Conservation (phyloP, 2,329 filamentous ascomycete genomes). For the Ceratocystis cacaofunesta region DNA sequence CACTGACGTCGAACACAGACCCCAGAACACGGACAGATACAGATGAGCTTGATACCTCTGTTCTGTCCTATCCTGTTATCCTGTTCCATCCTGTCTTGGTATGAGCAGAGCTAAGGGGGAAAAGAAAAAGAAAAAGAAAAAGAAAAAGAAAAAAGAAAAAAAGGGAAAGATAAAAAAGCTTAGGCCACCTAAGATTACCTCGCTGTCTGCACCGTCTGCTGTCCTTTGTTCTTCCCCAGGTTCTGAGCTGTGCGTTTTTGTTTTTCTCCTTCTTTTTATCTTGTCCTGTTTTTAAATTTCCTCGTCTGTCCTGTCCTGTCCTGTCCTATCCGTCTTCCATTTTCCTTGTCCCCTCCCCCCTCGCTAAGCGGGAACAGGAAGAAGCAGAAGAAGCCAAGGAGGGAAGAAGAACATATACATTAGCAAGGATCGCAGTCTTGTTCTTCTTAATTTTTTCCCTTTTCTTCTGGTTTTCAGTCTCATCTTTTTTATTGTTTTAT, state of each 20-base stretch:
- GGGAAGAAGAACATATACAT: not conserved
- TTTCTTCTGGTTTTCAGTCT: not conserved
- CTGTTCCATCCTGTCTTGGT: not conserved
- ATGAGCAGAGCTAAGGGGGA: not conserved
- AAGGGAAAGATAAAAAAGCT: not conserved
- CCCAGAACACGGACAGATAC: not conserved
- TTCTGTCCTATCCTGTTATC: not conserved
- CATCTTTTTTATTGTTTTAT: not conserved
- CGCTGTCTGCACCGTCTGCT: not conserved
- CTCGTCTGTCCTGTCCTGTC: not conserved
- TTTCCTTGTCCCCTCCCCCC: not conserved
- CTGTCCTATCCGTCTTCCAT: not conserved
- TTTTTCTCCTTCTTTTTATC: not conserved
- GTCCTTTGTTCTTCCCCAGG: conserved; percentile 3
- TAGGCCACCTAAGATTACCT: not conserved
- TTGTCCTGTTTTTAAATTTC: not conserved
- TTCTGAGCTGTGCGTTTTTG: conserved; percentile 1
- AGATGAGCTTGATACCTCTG: not conserved
- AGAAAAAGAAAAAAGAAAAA: not conserved
- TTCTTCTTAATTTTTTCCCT: conserved; percentile 1
- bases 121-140: not conserved
- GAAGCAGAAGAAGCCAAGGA: not conserved
- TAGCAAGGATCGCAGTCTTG: conserved; percentile 1
- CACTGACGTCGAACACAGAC: not conserved
- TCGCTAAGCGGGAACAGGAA: not conserved